Evolutionary conservation across 106 monocot species (phyloP).

Genomic region (Xerophyta viscosa): DNA sequence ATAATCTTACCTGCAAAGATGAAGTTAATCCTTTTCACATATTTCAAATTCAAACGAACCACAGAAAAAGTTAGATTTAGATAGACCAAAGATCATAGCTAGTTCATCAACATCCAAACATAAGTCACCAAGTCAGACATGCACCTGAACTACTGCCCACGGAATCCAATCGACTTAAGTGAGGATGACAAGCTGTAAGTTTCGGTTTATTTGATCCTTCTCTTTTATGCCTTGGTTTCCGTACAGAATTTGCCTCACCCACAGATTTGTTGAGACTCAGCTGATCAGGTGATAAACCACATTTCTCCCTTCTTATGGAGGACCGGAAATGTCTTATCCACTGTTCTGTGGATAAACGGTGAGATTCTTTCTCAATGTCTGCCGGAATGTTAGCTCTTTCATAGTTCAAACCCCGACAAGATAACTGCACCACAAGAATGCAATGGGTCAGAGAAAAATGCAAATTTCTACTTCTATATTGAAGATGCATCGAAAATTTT

Average conservation of each 20-base stretch:
- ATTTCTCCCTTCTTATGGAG: conserved; percentile 6
- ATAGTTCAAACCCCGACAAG: conserved; percentile 30
- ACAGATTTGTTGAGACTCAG: conserved; percentile 7
- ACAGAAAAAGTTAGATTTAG: neutral
- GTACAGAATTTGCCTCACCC: conserved; percentile 5
- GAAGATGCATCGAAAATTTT: neutral
- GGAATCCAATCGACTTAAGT: conserved; percentile 17
- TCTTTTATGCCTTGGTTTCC: conserved; percentile 3
- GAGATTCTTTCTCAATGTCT: conserved; percentile 17
- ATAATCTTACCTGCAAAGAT: too few species aligned
- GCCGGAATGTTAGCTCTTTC: conserved; percentile 11
- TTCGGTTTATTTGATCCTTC: conserved; percentile 13
- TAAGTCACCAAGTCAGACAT: conserved; percentile 1
- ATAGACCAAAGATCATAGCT: neutral
- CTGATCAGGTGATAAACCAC: conserved; percentile 1
- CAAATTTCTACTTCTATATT: neutral
- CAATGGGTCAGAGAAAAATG: neutral
- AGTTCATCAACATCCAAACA: too few species aligned
- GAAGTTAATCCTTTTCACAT: too few species aligned
- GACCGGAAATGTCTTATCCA: conserved; percentile 62
- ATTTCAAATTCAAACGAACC: neutral
- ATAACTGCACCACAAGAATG: conserved; percentile 47
- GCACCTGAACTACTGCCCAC: conserved; percentile 33
- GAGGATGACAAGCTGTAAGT: conserved; percentile 10
- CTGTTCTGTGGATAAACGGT: conserved; percentile 26